Evolutionary conservation across 768 basidiomycete species (phyloP).

Genomic region (Boletus rufocinnamomeus): DNA sequence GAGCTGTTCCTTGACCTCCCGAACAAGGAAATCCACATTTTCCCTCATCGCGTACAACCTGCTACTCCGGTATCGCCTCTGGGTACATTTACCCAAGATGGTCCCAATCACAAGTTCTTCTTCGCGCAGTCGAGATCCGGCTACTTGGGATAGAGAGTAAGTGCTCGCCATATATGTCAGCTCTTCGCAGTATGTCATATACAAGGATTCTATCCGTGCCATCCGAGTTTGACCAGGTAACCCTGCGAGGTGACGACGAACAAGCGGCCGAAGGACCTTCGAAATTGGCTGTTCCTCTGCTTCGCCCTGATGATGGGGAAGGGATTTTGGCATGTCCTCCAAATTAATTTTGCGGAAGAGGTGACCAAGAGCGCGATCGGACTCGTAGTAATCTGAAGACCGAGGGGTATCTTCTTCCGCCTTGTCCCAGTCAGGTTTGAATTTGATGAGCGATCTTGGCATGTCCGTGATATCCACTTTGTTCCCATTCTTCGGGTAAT

Average conservation of each 20-base stretch:
- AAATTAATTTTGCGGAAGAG: slow-evolving; percentile 66
- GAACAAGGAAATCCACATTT: slow-evolving; percentile 53
- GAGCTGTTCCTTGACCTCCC: slow-evolving; percentile 45
- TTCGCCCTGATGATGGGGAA: slow-evolving; percentile 7
- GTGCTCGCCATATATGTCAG: slow-evolving; percentile 69
- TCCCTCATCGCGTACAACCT: slow-evolving; percentile 63
- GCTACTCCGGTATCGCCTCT: slow-evolving; percentile 59
- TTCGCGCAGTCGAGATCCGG: slow-evolving; percentile 60
- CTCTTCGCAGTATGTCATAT: slow-evolving; percentile 55
- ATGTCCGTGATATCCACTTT: slow-evolving; percentile 56
- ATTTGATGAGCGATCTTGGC: slow-evolving; percentile 58
- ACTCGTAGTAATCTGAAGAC: slow-evolving; percentile 69
- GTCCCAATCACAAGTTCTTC: slow-evolving; percentile 76
- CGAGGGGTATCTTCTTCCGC: slow-evolving; percentile 56
- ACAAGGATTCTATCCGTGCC: slow-evolving; percentile 21
- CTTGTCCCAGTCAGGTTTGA: slow-evolving; percentile 80
- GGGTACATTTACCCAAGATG: slow-evolving; percentile 69
- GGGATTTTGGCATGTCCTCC: slow-evolving; percentile 33
- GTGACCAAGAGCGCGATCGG: slow-evolving; percentile 67
- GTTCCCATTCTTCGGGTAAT: slow-evolving; percentile 78
- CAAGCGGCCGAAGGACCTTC: slow-evolving; percentile 20
- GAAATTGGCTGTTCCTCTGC: slow-evolving; percentile 38
- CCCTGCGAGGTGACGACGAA: slow-evolving; percentile 23
- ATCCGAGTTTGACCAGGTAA: not conserved
- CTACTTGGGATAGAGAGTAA: slow-evolving; percentile 60